Conservation (phyloP, 75 land plant species). For the Selaginella moellendorffii region DNA sequence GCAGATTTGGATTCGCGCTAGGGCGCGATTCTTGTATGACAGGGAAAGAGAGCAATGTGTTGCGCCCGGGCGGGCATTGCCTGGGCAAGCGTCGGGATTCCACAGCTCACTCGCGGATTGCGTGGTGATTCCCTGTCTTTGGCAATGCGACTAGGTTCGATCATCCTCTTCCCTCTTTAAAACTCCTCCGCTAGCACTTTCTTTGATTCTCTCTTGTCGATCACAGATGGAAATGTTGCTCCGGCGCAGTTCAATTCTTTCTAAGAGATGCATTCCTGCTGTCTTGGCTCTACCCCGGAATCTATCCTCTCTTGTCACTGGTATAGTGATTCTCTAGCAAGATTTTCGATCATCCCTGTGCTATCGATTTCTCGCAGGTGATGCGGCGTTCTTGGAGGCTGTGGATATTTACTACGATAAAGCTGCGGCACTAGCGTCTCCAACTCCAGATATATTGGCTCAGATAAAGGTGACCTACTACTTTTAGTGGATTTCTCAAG, state of each 20-base stretch:
- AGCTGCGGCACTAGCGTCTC: not conserved
- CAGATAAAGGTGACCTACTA: constrained; percentile 3
- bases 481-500: too few species aligned
- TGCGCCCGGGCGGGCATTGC: too few species aligned
- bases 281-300: not conserved
- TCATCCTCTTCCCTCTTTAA: too few species aligned
- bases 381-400: not conserved
- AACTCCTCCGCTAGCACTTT: too few species aligned
- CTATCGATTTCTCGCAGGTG: not conserved
- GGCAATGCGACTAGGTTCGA: too few species aligned
- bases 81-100: too few species aligned
- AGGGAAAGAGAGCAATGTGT: too few species aligned
- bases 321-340: not conserved
- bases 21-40: too few species aligned
- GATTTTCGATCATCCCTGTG: not conserved
- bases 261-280: not conserved
- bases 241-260: not conserved
- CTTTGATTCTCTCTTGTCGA: too few species aligned
- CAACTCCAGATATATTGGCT: not conserved
- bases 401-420: constrained; percentile 7
- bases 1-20: too few species aligned
- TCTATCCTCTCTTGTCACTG: not conserved
- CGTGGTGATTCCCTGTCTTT: too few species aligned
- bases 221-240: not conserved
- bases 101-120: too few species aligned